Evolutionary conservation across 2,329 filamentous ascomycete genomes (phyloP), one percentile per base, ranked within the genome.

Genomic region (Curvularia sp.): DNA sequence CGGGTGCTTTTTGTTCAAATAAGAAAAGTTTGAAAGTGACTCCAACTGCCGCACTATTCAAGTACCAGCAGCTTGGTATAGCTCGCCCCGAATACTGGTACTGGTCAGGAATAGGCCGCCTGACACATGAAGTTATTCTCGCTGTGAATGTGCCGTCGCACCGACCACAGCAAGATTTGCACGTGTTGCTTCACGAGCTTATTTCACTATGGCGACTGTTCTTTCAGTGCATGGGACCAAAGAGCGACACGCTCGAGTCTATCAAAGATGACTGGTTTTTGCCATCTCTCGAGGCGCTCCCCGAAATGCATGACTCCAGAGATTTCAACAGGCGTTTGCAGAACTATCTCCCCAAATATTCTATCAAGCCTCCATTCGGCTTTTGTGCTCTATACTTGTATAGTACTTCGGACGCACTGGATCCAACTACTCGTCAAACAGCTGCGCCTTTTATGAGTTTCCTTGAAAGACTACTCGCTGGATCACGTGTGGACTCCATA

Each of bases 361-460:
- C 60, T 26, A 62, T 53, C 2, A 65, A 58, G 31, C 39, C 68
- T 15, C 47, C 44, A 1, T 51, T 74, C 2, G 67, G 62, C 2
- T 75, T 75, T 53, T 72, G 71, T 42, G 74, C 75, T 4, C 55
- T 75, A 1, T 67, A 69, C 28, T 52, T 75, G 1, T 77, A 74
- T 60, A 70, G 64, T 12, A 52, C 74, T 12, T 71, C 74, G 12
- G 65, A 68, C 35, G 58, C 63, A 18, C 47, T 69, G 18, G 50
- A 59, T 0, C 28, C 71, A 7, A 39, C 59, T 6, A 49, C 70
- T 9, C 55, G 58, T 41, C n/a, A 64, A 20, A 57, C 76, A 44
- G 65, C 66, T 41, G 57, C 53, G 6, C 74, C 74, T 15, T 75
- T 78, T 31, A 20, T 72, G 5, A 46, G 59, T 7, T 57, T 78